Evolutionary conservation across 805 yeast species (phyloP), one percentile per base, ranked within the genome.

Genomic region (Monosporozyma solicola): DNA sequence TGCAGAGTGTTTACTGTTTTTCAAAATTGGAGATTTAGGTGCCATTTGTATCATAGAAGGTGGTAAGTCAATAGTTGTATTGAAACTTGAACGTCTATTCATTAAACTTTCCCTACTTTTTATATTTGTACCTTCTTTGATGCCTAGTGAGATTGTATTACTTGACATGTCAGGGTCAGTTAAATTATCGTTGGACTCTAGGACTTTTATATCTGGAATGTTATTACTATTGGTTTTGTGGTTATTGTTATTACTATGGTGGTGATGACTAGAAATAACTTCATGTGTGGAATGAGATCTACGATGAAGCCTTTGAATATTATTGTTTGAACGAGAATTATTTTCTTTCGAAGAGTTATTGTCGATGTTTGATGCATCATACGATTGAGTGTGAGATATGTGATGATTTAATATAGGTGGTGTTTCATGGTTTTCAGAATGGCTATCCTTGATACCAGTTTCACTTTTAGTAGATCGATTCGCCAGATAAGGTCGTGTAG

Each of bases 1-100:
- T 5, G 49, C 16, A 2, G 55, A 53, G 49, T 60, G 29, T 20
- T 53, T 53, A 52, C 61, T 64, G 52, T 76, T 74, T 58, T 83
- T 74, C 59, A 86, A 74, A 54, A 86, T 86, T 2, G 94, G 91
- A 51, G 82, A 82, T 60, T 80, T 84, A 20, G 94, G 92, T 59
- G 78, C 85, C 54, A 82, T 72, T 57, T 80, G 82, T 37, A 78
- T 72, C 90, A 85, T 83, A 41, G 87, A 80, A 16, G 85, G 82
- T 16, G 89, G 88, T 52, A 83, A 69, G 53, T 71, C 73, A 3
- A 66, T 57, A 27, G 65, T 63, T 5, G 64, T 56, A 32, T 61
- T 56, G 29, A 66, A 63, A 49, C 72, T 72, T 2, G 74, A 60
- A 48, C 67, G 59, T 48, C 64, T 61, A 47, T 33, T 47, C 41